Evolutionary conservation across 2,329 filamentous ascomycete species (phyloP).

Genomic region (Falciphora oryzae): DNA sequence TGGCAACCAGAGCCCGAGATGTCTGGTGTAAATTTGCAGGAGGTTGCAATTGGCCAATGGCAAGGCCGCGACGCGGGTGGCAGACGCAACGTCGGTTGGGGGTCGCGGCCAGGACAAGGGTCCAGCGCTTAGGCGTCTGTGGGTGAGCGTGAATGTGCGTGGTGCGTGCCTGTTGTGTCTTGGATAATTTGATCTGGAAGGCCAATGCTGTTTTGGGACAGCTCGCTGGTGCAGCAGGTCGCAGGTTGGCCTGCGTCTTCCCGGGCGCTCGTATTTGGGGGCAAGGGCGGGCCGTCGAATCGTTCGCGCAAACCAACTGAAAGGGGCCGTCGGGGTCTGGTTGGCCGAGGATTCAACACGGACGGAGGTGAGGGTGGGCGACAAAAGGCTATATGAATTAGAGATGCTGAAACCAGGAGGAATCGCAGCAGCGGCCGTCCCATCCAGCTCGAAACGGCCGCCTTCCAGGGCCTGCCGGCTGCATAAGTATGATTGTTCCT

Average conservation of each 20-base stretch:
- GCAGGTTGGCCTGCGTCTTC: slow-evolving; percentile 1
- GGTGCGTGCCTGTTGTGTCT: background rate
- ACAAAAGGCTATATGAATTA: background rate
- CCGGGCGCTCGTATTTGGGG: background rate
- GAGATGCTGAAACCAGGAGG: slow-evolving; percentile 1
- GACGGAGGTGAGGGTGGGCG: background rate
- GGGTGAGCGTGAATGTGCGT: background rate
- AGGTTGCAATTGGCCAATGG: slow-evolving; percentile 22
- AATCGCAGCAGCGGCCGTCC: background rate
- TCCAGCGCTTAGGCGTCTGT: slow-evolving; percentile 25
- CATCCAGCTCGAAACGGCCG: background rate
- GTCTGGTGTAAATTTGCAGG: slow-evolving; percentile 17
- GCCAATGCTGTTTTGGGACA: background rate
- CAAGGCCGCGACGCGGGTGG: slow-evolving; percentile 11
- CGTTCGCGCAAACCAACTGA: background rate
- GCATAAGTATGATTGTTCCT: background rate
- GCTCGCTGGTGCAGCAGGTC: background rate
- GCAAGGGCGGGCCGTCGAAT: background rate
- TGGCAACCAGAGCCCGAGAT: background rate
- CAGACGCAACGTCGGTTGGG: background rate
- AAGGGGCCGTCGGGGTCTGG: background rate
- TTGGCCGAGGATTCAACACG: background rate
- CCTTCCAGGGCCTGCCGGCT: background rate
- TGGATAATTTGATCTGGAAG: background rate
- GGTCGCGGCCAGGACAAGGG: slow-evolving; percentile 7